Conservation (phyloP, 2,329 filamentous ascomycete genomes). For the Pseudogymnoascus sp. region DNA sequence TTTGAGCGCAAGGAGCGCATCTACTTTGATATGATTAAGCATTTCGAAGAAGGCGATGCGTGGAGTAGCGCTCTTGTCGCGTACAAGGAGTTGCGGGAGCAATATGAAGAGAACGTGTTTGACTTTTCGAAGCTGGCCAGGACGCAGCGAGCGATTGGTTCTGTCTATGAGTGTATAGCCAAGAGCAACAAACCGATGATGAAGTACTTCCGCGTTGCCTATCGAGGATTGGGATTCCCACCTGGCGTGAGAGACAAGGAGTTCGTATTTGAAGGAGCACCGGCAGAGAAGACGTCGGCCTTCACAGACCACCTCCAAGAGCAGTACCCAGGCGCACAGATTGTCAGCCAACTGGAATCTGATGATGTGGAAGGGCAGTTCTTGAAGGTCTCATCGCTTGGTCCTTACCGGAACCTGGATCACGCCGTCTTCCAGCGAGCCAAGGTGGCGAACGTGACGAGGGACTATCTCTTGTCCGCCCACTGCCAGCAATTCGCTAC, state of each 20-base stretch:
- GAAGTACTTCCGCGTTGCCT: conserved; percentile 86
- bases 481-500: conserved; percentile 72
- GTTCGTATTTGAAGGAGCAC: conserved; percentile 79
- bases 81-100: conserved; percentile 82
- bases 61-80: conserved; percentile 83
- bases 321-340: conserved; percentile 76
- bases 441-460: conserved; percentile 70
- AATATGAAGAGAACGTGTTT: conserved; percentile 83
- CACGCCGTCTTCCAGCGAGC: conserved; percentile 83
- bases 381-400: conserved; percentile 71
- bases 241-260: conserved; percentile 74
- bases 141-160: conserved; percentile 81
- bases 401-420: conserved; percentile 68
- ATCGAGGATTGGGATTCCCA: conserved; percentile 84
- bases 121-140: conserved; percentile 89
- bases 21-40: conserved; percentile 90
- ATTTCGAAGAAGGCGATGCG: conserved; percentile 88
- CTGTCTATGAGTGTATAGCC: conserved; percentile 79
- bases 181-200: conserved; percentile 71
- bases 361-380: conserved; percentile 88
- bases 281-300: conserved; percentile 64
- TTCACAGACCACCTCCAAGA: conserved; percentile 91
- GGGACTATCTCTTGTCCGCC: conserved; percentile 78
- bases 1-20: conserved; percentile 90
- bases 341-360: conserved; percentile 59